Evolutionary conservation across 2,329 filamentous ascomycete genomes (phyloP).

Genomic region (Karstenula rhodostoma): DNA sequence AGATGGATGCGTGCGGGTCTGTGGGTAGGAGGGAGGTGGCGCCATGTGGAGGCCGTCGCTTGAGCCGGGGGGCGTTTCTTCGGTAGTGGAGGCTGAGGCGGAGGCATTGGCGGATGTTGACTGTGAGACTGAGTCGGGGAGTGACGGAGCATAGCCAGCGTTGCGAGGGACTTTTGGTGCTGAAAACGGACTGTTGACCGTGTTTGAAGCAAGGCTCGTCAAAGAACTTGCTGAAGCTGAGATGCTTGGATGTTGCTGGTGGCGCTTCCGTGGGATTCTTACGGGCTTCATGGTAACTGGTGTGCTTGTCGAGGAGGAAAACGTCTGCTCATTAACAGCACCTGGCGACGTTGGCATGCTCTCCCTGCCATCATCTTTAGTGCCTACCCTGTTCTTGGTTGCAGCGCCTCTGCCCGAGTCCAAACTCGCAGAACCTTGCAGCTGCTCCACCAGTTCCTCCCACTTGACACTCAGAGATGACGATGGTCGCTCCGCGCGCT

Average conservation of each 20-base stretch:
- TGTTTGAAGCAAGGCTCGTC: conserved; percentile 38
- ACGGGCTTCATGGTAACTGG: conserved; percentile 45
- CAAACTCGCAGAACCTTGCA: conserved; percentile 46
- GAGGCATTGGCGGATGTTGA: conserved; percentile 42
- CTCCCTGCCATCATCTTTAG: conserved; percentile 35
- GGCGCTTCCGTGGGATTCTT: conserved; percentile 31
- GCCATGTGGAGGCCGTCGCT: conserved; percentile 48
- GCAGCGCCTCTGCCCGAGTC: conserved; percentile 43
- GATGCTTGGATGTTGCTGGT: conserved; percentile 44
- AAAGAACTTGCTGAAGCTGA: conserved; percentile 45
- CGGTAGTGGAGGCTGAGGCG: conserved; percentile 39
- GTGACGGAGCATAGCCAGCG: conserved; percentile 31
- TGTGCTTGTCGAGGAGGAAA: conserved; percentile 42
- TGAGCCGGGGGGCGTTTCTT: conserved; percentile 47
- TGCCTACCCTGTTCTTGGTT: conserved; percentile 40
- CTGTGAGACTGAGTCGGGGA: conserved; percentile 37
- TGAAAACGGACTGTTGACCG: conserved; percentile 37
- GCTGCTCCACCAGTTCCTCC: conserved; percentile 62
- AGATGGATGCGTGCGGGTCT: conserved; percentile 36
- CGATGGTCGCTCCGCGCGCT: conserved; percentile 60
- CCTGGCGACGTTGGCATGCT: conserved; percentile 34
- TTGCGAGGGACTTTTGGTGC: conserved; percentile 26
- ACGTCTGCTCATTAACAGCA: conserved; percentile 32
- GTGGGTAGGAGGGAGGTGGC: conserved; percentile 39
- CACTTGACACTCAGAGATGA: conserved; percentile 59